Evolutionary conservation across 1,139 yeast species (phyloP), one percentile per base, ranked within the genome.

Genomic region (Yamadazyma sp.): DNA sequence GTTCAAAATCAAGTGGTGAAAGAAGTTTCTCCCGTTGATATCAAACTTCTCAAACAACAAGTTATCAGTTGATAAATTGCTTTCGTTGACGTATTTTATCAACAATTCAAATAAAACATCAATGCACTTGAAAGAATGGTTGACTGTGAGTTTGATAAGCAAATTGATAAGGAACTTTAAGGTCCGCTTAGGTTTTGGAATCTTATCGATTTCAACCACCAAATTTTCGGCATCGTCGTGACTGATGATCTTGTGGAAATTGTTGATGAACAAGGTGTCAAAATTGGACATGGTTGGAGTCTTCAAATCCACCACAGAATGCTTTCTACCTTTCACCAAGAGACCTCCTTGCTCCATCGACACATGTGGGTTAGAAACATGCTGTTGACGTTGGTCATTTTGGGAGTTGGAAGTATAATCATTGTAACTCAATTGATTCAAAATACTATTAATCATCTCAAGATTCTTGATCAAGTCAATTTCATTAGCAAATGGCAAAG

Each of bases 1-100:
- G 21, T 82, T 77, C 39, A 89, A 82, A 23, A 89, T 78, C 51
- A 82, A 82, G 48, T 87, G 87, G 57, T 90, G 97, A 52, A 90
- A 77, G 50, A 89, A 83, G 55, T 86, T 89, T 47, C 97, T 73
- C 17, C 88, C 87, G 42, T 86, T 82, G 34, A 90, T 80, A 54
- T 89, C 96, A 6, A 79, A 64, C 1, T 80, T 70, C 52, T 88
- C 96, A 36, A 47, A 59, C 33, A 70, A 56, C 6, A 76, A 63
- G 33, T 49, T 48, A 29, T 51, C 50, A 14, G 50, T 42, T 1
- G 55, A 51, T 18, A 48, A 39, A 23, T 48, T 45, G 16, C 47
- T 48, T 6, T 42, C 44, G 32, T 46, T 44, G 11, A 51, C 43
- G 26, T 44, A 50, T 2, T 44, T 41, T 13, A 38, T 33, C 29